Evolutionary conservation across 768 basidiomycete genomes (phyloP).

Genomic region (Macrolepiota fuliginosa): DNA sequence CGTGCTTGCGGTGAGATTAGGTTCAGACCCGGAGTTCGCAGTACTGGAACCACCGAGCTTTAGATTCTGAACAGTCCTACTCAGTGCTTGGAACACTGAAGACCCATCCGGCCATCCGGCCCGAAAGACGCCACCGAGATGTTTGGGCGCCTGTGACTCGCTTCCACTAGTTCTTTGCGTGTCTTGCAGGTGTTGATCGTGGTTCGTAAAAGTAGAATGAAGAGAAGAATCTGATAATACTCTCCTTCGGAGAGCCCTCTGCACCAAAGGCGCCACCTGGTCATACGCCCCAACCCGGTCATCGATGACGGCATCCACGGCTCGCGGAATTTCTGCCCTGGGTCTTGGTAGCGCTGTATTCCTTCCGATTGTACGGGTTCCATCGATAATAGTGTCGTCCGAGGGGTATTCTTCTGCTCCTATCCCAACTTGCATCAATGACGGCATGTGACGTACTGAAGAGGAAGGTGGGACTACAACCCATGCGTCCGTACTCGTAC

Average conservation of each 20-base stretch:
- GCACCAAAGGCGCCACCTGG: slow-evolving; percentile 49
- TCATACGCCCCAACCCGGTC: slow-evolving; percentile 41
- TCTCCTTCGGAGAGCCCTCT: slow-evolving; percentile 69
- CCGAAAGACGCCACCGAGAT: slow-evolving; percentile 7
- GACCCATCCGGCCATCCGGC: slow-evolving; percentile 36
- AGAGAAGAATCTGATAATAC: slow-evolving; percentile 93
- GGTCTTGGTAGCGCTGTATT: slow-evolving; percentile 21
- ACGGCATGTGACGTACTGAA: slow-evolving; percentile 23
- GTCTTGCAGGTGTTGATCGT: slow-evolving; percentile 30
- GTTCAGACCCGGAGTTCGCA: slow-evolving; percentile 11
- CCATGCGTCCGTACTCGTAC: slow-evolving; percentile 58
- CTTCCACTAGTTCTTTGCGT: slow-evolving; percentile 14
- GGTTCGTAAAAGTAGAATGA: slow-evolving; percentile 74
- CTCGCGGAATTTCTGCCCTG: slow-evolving; percentile 47
- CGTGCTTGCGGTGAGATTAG: slow-evolving; percentile 10
- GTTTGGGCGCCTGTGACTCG: not conserved
- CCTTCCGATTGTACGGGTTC: slow-evolving; percentile 17
- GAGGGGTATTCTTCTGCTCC: not conserved
- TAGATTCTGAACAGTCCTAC: slow-evolving; percentile 52
- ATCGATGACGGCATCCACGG: slow-evolving; percentile 80
- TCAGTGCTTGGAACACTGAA: slow-evolving; percentile 53
- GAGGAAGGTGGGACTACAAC: slow-evolving; percentile 53
- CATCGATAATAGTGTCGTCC: not conserved
- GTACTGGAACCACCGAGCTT: slow-evolving; percentile 21
- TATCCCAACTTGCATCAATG: slow-evolving; percentile 11